A percentile compares a stretch with the other conserved stretches of the same genome.
These are phyloP conservation scores for Fusarium incarnatum DNA, from an alignment of 2,329 filamentous ascomycete genomes.

Conservation along the genomic window DNA sequence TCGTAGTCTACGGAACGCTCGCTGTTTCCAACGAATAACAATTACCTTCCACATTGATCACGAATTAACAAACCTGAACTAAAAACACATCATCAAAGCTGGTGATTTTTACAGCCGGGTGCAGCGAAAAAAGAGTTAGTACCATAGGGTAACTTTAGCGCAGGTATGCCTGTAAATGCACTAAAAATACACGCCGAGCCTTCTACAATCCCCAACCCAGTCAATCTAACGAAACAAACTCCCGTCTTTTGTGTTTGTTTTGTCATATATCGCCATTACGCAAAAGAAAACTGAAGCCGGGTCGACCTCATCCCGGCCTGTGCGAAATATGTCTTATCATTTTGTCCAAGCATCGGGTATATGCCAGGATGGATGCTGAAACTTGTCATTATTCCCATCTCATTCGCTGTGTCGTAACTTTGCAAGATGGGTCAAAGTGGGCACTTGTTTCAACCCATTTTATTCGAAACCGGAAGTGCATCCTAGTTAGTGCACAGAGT, in stretches of 20 bases:
- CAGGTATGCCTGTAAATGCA: background rate
- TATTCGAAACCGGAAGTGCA: background rate
- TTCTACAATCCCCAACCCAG: background rate
- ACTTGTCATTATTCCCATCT: background rate
- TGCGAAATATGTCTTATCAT: background rate
- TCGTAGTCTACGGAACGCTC: no score
- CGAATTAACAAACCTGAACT: no score
- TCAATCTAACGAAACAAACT: background rate
- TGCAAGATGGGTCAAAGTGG: no score
- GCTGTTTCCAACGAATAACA: no score
- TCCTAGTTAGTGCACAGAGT: background rate
- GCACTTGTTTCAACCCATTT: background rate
- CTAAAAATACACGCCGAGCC: background rate
- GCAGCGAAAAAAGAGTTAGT: no score
- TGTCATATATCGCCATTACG: background rate
- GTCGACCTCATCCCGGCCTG: background rate
- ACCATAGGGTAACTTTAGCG: background rate
- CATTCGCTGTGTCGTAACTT: background rate
- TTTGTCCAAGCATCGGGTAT: background rate
- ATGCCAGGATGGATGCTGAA: background rate
- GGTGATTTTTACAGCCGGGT: no score
- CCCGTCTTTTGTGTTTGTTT: background rate
- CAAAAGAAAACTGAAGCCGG: background rate
- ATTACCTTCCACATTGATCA: rapidly evolving
- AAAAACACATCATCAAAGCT: no score